Evolutionary conservation across 108 stramenopile species (phyloP).

Genomic region (Cyclotella baltica): DNA sequence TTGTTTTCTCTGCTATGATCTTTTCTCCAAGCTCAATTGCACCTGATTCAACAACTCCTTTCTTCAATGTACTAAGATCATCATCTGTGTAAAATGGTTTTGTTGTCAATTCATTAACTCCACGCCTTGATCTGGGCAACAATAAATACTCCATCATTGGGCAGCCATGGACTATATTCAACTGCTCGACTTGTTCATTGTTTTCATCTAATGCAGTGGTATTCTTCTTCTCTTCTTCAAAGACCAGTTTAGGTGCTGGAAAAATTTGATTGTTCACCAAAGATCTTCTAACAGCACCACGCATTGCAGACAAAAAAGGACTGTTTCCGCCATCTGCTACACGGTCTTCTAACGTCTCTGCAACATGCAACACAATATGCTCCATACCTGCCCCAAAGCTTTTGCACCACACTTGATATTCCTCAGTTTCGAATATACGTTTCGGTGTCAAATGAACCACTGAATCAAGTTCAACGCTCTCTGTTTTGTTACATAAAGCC

Average conservation of each 20-base stretch:
- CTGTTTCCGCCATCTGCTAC: slow-evolving; percentile 32
- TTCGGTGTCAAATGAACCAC: slow-evolving; percentile 75
- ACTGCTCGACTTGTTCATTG: not conserved
- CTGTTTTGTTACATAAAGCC: slow-evolving; percentile 10
- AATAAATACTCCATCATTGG: slow-evolving; percentile 74
- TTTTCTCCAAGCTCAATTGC: slow-evolving; percentile 33
- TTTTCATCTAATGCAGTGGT: not conserved
- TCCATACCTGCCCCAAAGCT: slow-evolving; percentile 48
- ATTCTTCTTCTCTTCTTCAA: not conserved
- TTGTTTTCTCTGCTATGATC: not conserved
- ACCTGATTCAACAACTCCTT: slow-evolving; percentile 34
- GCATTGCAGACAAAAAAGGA: slow-evolving; percentile 64
- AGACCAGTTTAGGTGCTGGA: slow-evolving; percentile 37
- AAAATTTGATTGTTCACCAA: slow-evolving; percentile 53
- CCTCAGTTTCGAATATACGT: slow-evolving; percentile 37
- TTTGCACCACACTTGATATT: slow-evolving; percentile 62
- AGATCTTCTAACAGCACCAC: slow-evolving; percentile 61
- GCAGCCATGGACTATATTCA: slow-evolving; percentile 45
- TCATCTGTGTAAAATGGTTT: slow-evolving; percentile 32
- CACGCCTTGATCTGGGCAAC: slow-evolving; percentile 63
- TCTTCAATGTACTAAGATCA: slow-evolving; percentile 20
- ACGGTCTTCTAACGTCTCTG: slow-evolving; percentile 38
- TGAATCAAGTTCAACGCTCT: slow-evolving; percentile 56
- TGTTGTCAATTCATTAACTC: slow-evolving; percentile 37
- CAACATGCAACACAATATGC: slow-evolving; percentile 61